Conservation (phyloP, 495 filamentous ascomycete species). For the Podospora bellae-mahoneyi region DNA sequence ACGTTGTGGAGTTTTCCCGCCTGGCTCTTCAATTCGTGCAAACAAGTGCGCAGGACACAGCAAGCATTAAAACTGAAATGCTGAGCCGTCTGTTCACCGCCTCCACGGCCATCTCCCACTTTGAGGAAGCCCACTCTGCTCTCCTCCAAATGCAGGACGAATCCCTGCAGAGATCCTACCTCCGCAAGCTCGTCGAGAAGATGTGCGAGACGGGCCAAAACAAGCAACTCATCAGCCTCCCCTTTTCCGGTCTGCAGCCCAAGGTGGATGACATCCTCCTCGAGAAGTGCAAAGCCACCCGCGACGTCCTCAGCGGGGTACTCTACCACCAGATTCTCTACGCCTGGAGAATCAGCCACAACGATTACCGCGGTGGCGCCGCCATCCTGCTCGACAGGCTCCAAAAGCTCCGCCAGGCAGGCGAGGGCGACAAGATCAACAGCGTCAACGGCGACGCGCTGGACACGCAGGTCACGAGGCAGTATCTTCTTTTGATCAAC, state of each 20-base stretch:
- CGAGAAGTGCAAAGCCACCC: conserved; percentile 56
- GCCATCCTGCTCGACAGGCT: conserved; percentile 65
- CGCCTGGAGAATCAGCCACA: conserved; percentile 76
- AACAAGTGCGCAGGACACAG: conserved; percentile 35
- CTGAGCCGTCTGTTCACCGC: conserved; percentile 80
- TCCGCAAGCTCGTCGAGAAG: conserved; percentile 63
- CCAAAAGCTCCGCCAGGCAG: conserved; percentile 47
- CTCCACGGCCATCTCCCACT: conserved; percentile 69
- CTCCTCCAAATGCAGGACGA: conserved; percentile 66
- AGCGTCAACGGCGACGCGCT: conserved; percentile 50
- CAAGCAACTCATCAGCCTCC: conserved; percentile 66
- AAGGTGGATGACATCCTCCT: conserved; percentile 74
- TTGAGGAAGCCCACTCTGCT: conserved; percentile 77
- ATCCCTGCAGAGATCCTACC: conserved; percentile 60
- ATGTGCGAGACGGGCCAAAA: conserved; percentile 67
- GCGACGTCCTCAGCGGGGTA: conserved; percentile 55
- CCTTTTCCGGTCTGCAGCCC: conserved; percentile 69
- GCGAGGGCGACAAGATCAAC: conserved; percentile 45
- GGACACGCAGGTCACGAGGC: conserved; percentile 57
- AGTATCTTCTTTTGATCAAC: conserved; percentile 85
- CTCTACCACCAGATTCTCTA: conserved; percentile 82
- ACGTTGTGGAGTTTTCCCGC: conserved; percentile 79
- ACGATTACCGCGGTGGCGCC: conserved; percentile 86
- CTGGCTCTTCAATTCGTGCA: conserved; percentile 66
- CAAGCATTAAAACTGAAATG: conserved; percentile 56